phyloP scores from a whole-genome alignment of 306 rosid species.

The Glycine latifolia region DNA sequence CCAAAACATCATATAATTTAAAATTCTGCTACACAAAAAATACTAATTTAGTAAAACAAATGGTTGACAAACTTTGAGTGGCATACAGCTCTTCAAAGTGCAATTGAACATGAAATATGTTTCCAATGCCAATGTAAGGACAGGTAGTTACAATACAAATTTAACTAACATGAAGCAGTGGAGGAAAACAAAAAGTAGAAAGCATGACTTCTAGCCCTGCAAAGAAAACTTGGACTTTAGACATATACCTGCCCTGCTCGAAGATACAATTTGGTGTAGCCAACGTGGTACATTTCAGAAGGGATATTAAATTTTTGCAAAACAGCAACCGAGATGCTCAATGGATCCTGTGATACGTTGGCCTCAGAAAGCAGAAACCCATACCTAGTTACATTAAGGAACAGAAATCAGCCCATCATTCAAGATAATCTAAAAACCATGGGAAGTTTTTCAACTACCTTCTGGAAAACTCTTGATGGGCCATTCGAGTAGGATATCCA shows the following conservation, averaged over 20 bases:
- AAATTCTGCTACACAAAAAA: constrained; percentile 30
- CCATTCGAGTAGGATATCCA: constrained; percentile 84
- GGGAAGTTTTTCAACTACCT: constrained; percentile 59
- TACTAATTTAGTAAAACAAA: not conserved
- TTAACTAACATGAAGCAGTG: constrained; percentile 4
- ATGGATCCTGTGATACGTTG: constrained; percentile 65
- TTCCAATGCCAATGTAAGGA: constrained; percentile 17
- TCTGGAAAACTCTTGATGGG: constrained; percentile 84
- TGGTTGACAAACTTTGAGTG: not conserved
- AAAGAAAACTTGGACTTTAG: constrained; percentile 11
- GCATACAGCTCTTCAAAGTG: constrained; percentile 30
- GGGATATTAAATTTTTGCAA: constrained; percentile 70
- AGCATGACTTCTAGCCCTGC: constrained; percentile 25
- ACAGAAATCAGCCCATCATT: constrained; percentile 38
- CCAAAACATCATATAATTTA: constrained; percentile 32
- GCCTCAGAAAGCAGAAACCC: constrained; percentile 66
- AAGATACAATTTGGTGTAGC: constrained; percentile 81
- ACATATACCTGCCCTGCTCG: constrained; percentile 84
- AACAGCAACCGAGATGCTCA: constrained; percentile 76
- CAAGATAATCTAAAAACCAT: constrained; percentile 37
- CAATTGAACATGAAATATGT: constrained; percentile 30
- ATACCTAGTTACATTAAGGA: constrained; percentile 60
- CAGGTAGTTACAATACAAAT: constrained; percentile 25
- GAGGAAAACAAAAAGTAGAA: constrained; percentile 20
- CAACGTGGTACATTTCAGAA: constrained; percentile 88